Conservation (phyloP, 1,284 basidiomycete genomes). For the Naganishia liquefaciens region DNA sequence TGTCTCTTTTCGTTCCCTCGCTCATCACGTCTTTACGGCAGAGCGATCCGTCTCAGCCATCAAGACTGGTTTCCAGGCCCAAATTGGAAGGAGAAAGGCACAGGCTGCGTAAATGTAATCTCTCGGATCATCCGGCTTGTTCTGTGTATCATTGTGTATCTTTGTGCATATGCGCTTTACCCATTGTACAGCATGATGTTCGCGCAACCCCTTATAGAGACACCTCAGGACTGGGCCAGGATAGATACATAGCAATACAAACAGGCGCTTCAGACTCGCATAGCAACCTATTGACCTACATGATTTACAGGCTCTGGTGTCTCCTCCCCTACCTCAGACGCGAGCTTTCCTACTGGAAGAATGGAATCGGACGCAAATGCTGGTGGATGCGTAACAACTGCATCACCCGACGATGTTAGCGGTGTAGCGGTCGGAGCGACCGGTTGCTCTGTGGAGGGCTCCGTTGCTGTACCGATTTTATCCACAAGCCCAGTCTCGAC, state of each 20-base stretch:
- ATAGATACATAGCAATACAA: background rate
- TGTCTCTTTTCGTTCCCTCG: background rate
- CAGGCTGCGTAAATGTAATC: constrained; percentile 12
- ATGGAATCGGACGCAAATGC: constrained; percentile 23
- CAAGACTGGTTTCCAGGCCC: constrained; percentile 98
- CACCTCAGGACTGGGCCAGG: too few relatives aligned
- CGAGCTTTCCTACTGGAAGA: constrained; percentile 17
- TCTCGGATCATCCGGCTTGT: background rate
- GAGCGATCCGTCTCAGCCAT: constrained; percentile 87
- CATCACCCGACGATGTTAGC: background rate
- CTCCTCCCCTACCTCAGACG: constrained; percentile 21
- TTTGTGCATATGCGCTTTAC: background rate
- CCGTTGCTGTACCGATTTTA: constrained; percentile 10
- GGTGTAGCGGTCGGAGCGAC: constrained; percentile 11
- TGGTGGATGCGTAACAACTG: constrained; percentile 13
- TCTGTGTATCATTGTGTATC: constrained; percentile 3
- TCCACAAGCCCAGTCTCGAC: constrained; percentile 26
- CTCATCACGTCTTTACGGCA: constrained; percentile 13
- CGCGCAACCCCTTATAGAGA: too few relatives aligned
- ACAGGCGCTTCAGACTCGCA: too few relatives aligned
- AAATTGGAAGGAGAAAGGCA: constrained; percentile 67
- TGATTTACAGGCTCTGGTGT: constrained; percentile 12
- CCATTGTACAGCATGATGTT: constrained; percentile 18
- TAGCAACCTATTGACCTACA: too few relatives aligned
- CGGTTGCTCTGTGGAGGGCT: background rate